Conservation (phyloP, 148 eudicot genomes). For the Linanthus parryae region DNA sequence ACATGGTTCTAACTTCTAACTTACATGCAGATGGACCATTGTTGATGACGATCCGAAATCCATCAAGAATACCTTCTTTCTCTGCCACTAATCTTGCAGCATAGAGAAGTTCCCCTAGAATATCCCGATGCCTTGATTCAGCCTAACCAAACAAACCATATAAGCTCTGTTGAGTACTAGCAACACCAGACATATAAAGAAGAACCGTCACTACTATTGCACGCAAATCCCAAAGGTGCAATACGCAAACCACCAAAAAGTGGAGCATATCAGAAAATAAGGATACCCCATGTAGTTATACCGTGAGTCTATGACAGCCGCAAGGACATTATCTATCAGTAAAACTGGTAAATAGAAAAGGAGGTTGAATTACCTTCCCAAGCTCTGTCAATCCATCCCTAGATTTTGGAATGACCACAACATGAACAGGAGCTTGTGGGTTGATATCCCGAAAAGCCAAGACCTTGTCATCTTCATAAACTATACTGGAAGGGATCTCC, state of each 20-base stretch:
- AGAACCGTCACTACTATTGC: too few species aligned
- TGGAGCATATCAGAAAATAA: too few species aligned
- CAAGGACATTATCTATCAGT: too few species aligned
- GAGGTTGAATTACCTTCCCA: conserved; percentile 39
- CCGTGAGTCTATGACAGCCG: too few species aligned
- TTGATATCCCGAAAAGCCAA: conserved; percentile 67
- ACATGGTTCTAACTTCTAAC: conserved; percentile 20
- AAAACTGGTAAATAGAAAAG: neutral
- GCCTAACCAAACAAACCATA: conserved; percentile 29
- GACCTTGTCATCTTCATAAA: conserved; percentile 71
- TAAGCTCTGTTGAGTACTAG: neutral
- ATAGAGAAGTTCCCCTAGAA: conserved; percentile 58
- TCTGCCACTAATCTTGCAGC: conserved; percentile 70
- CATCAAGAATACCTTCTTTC: conserved; percentile 66
- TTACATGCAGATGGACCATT: conserved; percentile 61
- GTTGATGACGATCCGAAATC: conserved; percentile 72
- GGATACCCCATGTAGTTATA: too few species aligned
- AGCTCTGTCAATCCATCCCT: conserved; percentile 69
- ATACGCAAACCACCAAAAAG: too few species aligned
- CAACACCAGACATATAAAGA: neutral
- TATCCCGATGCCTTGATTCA: conserved; percentile 50
- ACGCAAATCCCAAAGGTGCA: too few species aligned
- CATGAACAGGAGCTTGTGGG: conserved; percentile 78
- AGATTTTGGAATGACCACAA: conserved; percentile 56
- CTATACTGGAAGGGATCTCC: conserved; percentile 59